These are phyloP conservation scores for Cocos nucifera DNA, from an alignment of 176 grass and related monocot species.

Conservation along the genomic window DNA sequence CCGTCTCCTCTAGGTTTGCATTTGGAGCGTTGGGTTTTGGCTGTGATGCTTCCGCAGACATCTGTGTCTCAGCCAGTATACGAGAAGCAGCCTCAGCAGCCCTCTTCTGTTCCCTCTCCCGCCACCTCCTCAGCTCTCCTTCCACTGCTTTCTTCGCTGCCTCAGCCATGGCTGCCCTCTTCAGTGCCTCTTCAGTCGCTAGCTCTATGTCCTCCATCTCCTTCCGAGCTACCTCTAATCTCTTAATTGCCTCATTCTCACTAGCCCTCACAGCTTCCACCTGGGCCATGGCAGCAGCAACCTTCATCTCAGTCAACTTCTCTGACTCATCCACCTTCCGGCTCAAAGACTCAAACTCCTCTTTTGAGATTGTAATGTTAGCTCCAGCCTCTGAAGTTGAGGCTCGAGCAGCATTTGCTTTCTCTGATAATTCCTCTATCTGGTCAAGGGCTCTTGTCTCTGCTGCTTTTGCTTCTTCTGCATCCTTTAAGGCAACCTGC, in stretches of 20 bases:
- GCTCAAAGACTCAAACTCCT: constrained; percentile 81
- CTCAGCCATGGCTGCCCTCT: constrained; percentile 89
- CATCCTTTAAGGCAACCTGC: constrained; percentile 59
- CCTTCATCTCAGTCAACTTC: constrained; percentile 87
- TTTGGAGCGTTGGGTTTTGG: constrained; percentile 19
- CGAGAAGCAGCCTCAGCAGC: constrained; percentile 38
- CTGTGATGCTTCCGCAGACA: constrained; percentile 16
- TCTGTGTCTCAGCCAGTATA: constrained; percentile 42
- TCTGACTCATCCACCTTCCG: constrained; percentile 76
- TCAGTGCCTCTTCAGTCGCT: constrained; percentile 77
- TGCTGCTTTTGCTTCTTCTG: constrained; percentile 73
- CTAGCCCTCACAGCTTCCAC: constrained; percentile 81
- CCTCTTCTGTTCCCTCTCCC: constrained; percentile 72
- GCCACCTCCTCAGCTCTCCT: constrained; percentile 84
- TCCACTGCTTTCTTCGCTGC: constrained; percentile 87
- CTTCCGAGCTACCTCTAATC: constrained; percentile 57
- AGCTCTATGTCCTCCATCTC: constrained; percentile 91
- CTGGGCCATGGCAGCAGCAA: constrained; percentile 84
- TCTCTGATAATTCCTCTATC: constrained; percentile 83
- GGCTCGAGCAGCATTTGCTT: constrained; percentile 54
- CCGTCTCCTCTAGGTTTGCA: constrained; percentile 38
- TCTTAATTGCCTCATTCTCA: constrained; percentile 76
- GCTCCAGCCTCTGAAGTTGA: constrained; percentile 67
- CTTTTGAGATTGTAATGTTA: constrained; percentile 92
- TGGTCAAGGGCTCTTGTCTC: constrained; percentile 80